Evolutionary conservation across 2,329 filamentous ascomycete genomes (phyloP).

Genomic region (Ophiostoma sp.): DNA sequence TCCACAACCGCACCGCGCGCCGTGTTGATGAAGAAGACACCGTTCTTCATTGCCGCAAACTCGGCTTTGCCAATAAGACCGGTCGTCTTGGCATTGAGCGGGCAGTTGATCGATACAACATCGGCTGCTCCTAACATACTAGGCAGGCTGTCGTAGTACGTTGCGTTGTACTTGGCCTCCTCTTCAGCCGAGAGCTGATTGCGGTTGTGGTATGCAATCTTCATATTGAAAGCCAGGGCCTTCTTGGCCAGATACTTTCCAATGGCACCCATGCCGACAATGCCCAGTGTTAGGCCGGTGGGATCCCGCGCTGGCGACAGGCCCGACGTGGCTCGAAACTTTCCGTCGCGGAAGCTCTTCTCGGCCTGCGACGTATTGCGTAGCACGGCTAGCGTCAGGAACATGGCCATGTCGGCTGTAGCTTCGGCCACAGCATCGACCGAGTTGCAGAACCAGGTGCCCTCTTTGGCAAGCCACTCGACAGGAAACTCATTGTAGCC

Average conservation of each 20-base stretch:
- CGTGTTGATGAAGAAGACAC: conserved; percentile 53
- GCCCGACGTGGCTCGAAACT: conserved; percentile 43
- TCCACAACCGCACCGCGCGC: conserved; percentile 54
- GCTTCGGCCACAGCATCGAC: conserved; percentile 63
- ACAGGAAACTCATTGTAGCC: conserved; percentile 70
- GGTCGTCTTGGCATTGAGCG: conserved; percentile 36
- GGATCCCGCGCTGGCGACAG: conserved; percentile 49
- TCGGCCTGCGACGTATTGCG: conserved; percentile 46
- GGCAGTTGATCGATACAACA: conserved; percentile 48
- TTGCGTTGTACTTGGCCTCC: not conserved
- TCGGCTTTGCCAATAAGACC: conserved; percentile 48
- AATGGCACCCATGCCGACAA: conserved; percentile 58
- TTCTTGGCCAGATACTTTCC: conserved; percentile 32
- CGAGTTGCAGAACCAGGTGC: conserved; percentile 61
- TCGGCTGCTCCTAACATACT: conserved; percentile 44
- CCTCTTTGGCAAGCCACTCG: conserved; percentile 53
- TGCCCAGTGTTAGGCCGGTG: conserved; percentile 55
- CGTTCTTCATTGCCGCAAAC: conserved; percentile 51
- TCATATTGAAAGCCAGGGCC: conserved; percentile 50
- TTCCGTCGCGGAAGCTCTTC: conserved; percentile 36
- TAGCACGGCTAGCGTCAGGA: conserved; percentile 64
- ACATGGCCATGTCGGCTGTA: conserved; percentile 66
- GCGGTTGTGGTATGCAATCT: conserved; percentile 55
- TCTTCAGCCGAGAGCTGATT: conserved; percentile 43
- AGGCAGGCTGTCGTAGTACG: conserved; percentile 30